Conservation (phyloP, 164 flowering plant species). For the Annona squamosa region DNA sequence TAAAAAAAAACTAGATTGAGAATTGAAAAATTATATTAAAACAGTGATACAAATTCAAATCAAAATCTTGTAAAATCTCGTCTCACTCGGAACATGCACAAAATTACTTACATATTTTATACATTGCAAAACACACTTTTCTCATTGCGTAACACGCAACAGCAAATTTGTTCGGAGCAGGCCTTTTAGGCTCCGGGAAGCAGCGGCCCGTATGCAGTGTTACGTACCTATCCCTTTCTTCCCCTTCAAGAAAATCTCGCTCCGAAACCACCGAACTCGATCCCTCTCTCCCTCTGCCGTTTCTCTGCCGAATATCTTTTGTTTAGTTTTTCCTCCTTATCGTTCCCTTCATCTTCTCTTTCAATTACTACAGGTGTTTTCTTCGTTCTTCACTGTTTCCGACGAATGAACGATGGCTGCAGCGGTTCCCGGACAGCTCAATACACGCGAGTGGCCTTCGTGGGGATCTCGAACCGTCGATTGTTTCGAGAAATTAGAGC, state of each 20-base stretch:
- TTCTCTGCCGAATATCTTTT: not conserved
- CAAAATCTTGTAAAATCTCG: too few relatives aligned
- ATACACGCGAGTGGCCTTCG: constrained; percentile 14
- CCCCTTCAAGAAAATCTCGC: not conserved
- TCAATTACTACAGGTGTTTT: not conserved
- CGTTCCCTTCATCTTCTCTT: not conserved
- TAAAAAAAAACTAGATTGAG: too few relatives aligned
- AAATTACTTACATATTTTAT: too few relatives aligned
- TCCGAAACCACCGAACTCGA: not conserved
- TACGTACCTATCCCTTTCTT: too few relatives aligned
- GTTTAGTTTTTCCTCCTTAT: not conserved
- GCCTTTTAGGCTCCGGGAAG: too few relatives aligned
- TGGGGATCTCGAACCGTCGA: constrained; percentile 19
- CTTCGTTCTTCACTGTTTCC: not conserved
- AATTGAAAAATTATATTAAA: too few relatives aligned
- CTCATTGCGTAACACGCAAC: too few relatives aligned
- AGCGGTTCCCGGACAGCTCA: constrained; percentile 18
- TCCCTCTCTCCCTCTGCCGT: not conserved
- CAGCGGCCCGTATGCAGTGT: too few relatives aligned
- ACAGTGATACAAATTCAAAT: too few relatives aligned
- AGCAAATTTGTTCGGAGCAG: too few relatives aligned
- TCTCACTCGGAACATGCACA: too few relatives aligned
- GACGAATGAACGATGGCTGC: constrained; percentile 6
- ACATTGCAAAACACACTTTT: too few relatives aligned
- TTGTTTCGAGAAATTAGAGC: constrained; percentile 18